Percentiles rank a stretch among this genome's conserved stretches.
Evolutionary conservation across 495 filamentous ascomycete species (phyloP).

Genomic region (Cairneyella variabilis): DNA sequence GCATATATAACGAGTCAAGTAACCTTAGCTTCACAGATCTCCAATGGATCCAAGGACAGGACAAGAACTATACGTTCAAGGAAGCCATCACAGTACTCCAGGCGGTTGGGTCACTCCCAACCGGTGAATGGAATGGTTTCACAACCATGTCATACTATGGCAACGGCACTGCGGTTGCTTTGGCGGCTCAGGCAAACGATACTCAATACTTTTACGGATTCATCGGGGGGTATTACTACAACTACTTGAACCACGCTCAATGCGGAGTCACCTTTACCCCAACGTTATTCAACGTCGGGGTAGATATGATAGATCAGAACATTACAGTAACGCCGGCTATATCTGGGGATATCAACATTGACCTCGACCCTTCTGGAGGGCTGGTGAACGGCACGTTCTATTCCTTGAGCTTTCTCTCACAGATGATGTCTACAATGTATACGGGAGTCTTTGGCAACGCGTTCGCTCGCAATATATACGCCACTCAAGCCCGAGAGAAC

Average conservation of each 20-base stretch:
- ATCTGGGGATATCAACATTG: background rate
- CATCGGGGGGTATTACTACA: background rate
- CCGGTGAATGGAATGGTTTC: background rate
- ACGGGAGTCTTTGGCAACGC: background rate
- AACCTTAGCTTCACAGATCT: background rate
- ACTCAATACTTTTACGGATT: background rate
- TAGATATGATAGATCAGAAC: background rate
- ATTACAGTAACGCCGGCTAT: background rate
- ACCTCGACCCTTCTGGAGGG: background rate
- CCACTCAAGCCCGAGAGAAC: background rate
- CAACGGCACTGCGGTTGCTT: background rate
- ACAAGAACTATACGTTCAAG: background rate
- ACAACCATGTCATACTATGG: background rate
- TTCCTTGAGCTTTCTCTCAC: background rate
- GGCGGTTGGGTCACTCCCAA: background rate
- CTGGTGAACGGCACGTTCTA: background rate
- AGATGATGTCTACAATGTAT: background rate
- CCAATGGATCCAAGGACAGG: background rate
- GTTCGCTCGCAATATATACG: background rate
- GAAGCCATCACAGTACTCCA: background rate
- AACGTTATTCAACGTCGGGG: background rate
- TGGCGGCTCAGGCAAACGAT: background rate
- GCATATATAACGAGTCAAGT: background rate
- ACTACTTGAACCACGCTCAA: background rate
- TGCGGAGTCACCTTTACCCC: background rate